Evolutionary conservation across 2,329 filamentous ascomycete genomes (phyloP).

Genomic region (Fusarium torulosum): DNA sequence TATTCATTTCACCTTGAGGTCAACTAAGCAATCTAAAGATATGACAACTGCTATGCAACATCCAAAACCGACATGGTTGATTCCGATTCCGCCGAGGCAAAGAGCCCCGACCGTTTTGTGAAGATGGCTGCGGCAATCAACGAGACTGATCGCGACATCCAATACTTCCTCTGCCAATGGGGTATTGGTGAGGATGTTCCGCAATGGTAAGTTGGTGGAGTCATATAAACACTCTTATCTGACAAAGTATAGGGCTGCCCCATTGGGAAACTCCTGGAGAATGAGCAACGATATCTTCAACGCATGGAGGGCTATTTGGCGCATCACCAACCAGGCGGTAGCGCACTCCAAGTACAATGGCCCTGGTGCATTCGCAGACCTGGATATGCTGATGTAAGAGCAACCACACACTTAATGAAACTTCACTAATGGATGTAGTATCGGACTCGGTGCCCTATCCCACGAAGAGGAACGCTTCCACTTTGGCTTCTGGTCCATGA

Average conservation of each 20-base stretch:
- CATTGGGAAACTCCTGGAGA: conserved; percentile 61
- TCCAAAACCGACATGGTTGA: conserved; percentile 59
- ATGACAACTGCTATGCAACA: conserved; percentile 63
- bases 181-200: conserved; percentile 62
- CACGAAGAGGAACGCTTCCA: conserved; percentile 64
- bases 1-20: accelerated
- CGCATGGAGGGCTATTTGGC: conserved; percentile 63
- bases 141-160: conserved; percentile 55
- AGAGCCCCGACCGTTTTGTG: conserved; percentile 58
- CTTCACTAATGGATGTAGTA: conserved; percentile 43
- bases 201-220: conserved; percentile 51
- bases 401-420: accelerated
- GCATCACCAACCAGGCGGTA: conserved; percentile 65
- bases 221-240: neutral
- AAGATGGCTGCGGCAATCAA: conserved; percentile 61
- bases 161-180: conserved; percentile 67
- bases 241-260: conserved; percentile 52
- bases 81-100: conserved; percentile 54
- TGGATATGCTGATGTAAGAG: conserved; percentile 64
- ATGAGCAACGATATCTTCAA: conserved; percentile 68
- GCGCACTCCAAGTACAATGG: conserved; percentile 60
- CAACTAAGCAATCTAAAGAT: conserved; percentile 45
- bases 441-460: conserved; percentile 61
- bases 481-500: conserved; percentile 65
- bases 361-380: conserved; percentile 62